Conservation (phyloP, 2,329 filamentous ascomycete species). For the Acrocalymma vagum region DNA sequence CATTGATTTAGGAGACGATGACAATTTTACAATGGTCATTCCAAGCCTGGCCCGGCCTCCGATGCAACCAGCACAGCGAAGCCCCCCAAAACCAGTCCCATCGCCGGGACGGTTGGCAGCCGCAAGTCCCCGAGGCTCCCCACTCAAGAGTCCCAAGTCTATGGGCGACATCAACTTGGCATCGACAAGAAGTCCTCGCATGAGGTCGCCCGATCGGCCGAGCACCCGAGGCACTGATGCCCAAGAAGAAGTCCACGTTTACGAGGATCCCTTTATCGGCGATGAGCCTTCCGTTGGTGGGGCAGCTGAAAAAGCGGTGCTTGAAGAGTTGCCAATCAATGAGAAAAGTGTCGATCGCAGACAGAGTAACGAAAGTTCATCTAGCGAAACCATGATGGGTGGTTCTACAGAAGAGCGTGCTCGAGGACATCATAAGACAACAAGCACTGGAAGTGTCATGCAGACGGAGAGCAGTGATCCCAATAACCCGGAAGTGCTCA, state of each 20-base stretch:
- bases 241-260: constrained; percentile 58
- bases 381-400: constrained; percentile 36
- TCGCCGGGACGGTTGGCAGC: constrained; percentile 34
- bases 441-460: constrained; percentile 45
- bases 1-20: constrained; percentile 51
- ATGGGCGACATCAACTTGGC: constrained; percentile 31
- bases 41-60: constrained; percentile 48
- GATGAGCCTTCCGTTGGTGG: constrained; percentile 36
- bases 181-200: constrained; percentile 39
- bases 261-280: constrained; percentile 61
- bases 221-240: constrained; percentile 40
- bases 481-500: constrained; percentile 51
- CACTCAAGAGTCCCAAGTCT: constrained; percentile 39
- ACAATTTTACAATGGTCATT: constrained; percentile 62
- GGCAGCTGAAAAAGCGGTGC: constrained; percentile 52
- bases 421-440: constrained; percentile 47
- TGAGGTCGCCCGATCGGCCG: constrained; percentile 43
- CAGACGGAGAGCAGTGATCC: constrained; percentile 38
- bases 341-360: constrained; percentile 51
- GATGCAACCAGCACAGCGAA: constrained; percentile 36
- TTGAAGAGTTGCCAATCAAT: constrained; percentile 61
- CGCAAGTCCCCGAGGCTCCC: constrained; percentile 34
- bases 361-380: constrained; percentile 37
- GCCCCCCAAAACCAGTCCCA: constrained; percentile 39
- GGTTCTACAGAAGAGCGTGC: constrained; percentile 32